Evolutionary conservation across 2,329 filamentous ascomycete genomes (phyloP).

Genomic region (Aspergillus sergii): DNA sequence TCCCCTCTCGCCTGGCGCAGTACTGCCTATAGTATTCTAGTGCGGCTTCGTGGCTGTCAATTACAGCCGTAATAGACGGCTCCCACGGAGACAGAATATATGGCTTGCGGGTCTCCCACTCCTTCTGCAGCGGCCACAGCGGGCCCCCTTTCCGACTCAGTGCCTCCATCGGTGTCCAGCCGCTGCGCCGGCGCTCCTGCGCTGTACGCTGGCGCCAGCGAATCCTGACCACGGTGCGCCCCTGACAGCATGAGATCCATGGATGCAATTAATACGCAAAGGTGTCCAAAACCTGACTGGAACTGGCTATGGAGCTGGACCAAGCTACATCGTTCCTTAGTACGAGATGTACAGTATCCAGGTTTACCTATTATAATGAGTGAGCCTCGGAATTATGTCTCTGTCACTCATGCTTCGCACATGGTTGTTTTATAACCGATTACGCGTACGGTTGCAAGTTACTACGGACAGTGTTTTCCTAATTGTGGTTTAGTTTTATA

Average conservation of each 20-base stretch:
- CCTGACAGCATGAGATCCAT: background rate
- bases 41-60: background rate
- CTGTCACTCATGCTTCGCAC: no score
- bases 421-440: background rate
- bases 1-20: no score
- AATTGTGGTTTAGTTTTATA: background rate
- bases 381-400: no score
- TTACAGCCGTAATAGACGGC: fast-evolving
- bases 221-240: background rate
- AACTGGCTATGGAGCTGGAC: background rate
- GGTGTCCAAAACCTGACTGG: fast-evolving
- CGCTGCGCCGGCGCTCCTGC: background rate
- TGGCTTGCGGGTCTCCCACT: background rate
- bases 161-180: background rate
- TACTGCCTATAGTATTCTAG: no score
- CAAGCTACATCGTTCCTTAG: background rate
- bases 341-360: no score
- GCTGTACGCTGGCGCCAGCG: fast-evolving
- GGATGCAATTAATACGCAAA: background rate
- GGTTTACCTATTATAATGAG: no score
- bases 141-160: no score
- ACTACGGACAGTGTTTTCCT: background rate
- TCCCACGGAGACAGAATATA: background rate
- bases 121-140: no score
- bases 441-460: background rate